Base-by-base conservation (phyloP, 2,329 filamentous ascomycete species). In the Microascus cirrosus region DNA sequence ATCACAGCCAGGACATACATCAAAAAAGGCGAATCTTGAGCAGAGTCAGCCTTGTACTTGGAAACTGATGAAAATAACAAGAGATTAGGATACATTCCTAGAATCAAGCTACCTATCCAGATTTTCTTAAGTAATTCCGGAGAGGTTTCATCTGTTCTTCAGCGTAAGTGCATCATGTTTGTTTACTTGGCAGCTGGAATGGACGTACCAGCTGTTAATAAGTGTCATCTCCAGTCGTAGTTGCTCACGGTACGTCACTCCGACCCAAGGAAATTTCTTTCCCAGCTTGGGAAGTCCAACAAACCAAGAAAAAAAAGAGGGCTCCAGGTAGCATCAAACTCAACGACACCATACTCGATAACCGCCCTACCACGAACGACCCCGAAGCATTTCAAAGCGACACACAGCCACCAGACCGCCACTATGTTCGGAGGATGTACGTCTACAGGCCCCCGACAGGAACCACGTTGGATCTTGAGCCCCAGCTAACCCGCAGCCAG, bases 381-480 rank as follows among this genome's bases (percentile, higher is more conserved):
- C 51, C 7, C 24, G 24, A n/a, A 28, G 6, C 24, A 7, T n/a
- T 15, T 15, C 24, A 42, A 24, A 48, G 20, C 25, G 20, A 51
- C 10, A 32, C 36, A 22, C 12, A 32, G 12, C 25, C 32, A 51
- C 42, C 36, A 28, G 13, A 36, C 45, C 39, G 39, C 28, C 55
- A 57, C 71, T 20, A 85, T 85, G 82, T 85, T 85, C 65, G 82
- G 81, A 77, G 82, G 80, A 76, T 78, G 81, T 83, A 71, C 59
- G 79, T 73, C n/a, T 18, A 15, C 20, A 22, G 22, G 34, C 6
- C 28, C 7, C 10, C 18, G 24, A 32, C 13, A n/a, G 11, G 20
- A n/a, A 18, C 12, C 8, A 24, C 20, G 45, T 22, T 6, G 20
- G 18, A 25, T 8, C 24, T 3, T 18, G 24, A n/a, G 24, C 1